These are phyloP conservation scores for Cyclotella choctawhatcheeana DNA, from an alignment of 108 stramenopile genomes.

Conservation along the genomic window DNA sequence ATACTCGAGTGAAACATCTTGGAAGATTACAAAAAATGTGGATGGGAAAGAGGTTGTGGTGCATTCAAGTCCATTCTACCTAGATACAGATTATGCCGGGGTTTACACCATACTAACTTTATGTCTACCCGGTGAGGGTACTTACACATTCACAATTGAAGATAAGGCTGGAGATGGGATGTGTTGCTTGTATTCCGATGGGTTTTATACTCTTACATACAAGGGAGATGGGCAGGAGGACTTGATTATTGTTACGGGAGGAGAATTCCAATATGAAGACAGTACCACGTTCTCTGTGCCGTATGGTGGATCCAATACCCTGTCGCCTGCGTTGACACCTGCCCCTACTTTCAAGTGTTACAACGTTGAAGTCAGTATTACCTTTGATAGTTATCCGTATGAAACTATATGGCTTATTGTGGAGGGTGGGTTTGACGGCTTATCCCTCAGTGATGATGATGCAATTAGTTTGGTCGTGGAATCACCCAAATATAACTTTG, in stretches of 20 bases:
- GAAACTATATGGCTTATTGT: slow-evolving; percentile 25
- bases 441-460: background rate
- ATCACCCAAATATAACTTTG: slow-evolving; percentile 8
- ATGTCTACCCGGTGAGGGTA: slow-evolving; percentile 24
- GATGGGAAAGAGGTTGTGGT: background rate
- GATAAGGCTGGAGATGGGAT: slow-evolving; percentile 44
- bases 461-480: background rate
- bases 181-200: slow-evolving; percentile 30
- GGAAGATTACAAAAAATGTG: slow-evolving; percentile 1
- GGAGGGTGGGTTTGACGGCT: slow-evolving; percentile 5
- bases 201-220: slow-evolving; percentile 17
- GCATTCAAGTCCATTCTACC: background rate
- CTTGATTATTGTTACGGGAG: slow-evolving; percentile 13
- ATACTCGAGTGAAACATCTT: slow-evolving; percentile 1
- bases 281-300: slow-evolving; percentile 16
- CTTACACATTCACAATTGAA: slow-evolving; percentile 34
- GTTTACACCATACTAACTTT: background rate
- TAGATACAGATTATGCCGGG: slow-evolving; percentile 4
- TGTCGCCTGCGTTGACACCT: slow-evolving; percentile 1
- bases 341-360: slow-evolving; percentile 4
- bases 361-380: slow-evolving; percentile 10
- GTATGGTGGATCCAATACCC: background rate
- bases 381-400: slow-evolving; percentile 15
- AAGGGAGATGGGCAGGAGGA: background rate
- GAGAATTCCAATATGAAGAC: slow-evolving; percentile 15